phyloP scores from a whole-genome alignment of 2,329 filamentous ascomycete species.

The Fusarium tricinctum region DNA sequence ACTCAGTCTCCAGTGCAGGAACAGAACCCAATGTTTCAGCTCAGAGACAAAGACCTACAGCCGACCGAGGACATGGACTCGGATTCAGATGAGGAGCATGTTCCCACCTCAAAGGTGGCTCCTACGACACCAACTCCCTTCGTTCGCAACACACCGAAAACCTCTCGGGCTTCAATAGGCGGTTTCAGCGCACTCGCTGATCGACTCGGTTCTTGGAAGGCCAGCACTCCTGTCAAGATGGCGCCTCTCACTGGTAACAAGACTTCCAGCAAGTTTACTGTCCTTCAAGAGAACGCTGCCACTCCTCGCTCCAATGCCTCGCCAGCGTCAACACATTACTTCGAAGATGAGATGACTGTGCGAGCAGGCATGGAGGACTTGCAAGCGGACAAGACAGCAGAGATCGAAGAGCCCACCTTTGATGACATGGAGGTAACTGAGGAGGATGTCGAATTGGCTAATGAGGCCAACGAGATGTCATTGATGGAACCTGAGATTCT shows the following conservation, averaged over 20 bases:
- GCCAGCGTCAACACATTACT: slow-evolving; percentile 65
- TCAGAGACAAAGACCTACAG: slow-evolving; percentile 64
- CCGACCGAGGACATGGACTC: slow-evolving; percentile 61
- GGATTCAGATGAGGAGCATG: slow-evolving; percentile 68
- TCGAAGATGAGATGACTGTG: slow-evolving; percentile 71
- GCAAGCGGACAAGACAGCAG: slow-evolving; percentile 35
- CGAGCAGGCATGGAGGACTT: slow-evolving; percentile 47
- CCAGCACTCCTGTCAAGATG: slow-evolving; percentile 64
- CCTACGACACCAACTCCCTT: slow-evolving; percentile 61
- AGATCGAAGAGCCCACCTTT: slow-evolving; percentile 53
- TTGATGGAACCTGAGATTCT: slow-evolving; percentile 62
- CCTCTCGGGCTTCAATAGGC: slow-evolving; percentile 52
- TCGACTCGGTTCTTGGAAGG: slow-evolving; percentile 73
- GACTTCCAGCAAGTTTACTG: slow-evolving; percentile 56
- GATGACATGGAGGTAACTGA: slow-evolving; percentile 64
- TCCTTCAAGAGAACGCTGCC: slow-evolving; percentile 7
- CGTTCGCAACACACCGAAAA: slow-evolving; percentile 44
- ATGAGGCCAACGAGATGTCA: slow-evolving; percentile 73
- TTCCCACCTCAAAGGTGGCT: slow-evolving; percentile 50
- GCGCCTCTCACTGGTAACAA: slow-evolving; percentile 50
- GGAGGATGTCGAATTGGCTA: slow-evolving; percentile 70
- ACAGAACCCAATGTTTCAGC: slow-evolving; percentile 52
- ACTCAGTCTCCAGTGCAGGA: slow-evolving; percentile 33
- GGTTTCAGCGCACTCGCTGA: slow-evolving; percentile 76
- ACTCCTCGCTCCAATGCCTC: slow-evolving; percentile 52